A percentile compares a stretch with the other conserved stretches of the same genome.
phyloP scores from a whole-genome alignment of 768 basidiomycete genomes.

The Candolleomyces eurysporus region DNA sequence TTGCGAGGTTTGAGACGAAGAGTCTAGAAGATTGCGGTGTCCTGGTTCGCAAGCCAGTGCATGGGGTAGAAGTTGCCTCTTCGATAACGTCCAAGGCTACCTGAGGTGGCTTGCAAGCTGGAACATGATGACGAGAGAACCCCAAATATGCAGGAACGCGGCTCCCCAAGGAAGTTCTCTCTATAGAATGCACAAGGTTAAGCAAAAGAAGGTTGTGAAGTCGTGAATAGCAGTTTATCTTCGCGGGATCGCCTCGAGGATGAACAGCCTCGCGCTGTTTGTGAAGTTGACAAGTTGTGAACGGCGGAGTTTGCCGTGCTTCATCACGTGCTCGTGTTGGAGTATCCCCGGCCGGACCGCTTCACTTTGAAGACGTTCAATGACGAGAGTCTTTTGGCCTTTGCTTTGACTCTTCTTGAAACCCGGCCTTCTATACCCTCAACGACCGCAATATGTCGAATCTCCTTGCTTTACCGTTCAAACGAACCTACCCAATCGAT shows the following conservation, averaged over 20 bases:
- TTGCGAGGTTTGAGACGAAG: too few relatives aligned
- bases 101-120: neutral
- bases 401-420: neutral
- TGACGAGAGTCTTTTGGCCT: neutral
- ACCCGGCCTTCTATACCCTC: too few relatives aligned
- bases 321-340: neutral
- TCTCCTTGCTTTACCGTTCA: constrained; percentile 72
- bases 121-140: neutral
- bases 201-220: neutral
- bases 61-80: neutral
- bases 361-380: neutral
- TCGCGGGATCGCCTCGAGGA: neutral
- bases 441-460: constrained; percentile 59
- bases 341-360: neutral
- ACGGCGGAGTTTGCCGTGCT: too few relatives aligned
- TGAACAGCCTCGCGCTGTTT: too few relatives aligned
- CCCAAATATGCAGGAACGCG: neutral
- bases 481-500: constrained; percentile 58
- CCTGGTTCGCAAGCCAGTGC: neutral
- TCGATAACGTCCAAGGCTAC: neutral
- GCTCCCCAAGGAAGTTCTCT: too few relatives aligned
- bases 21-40: neutral
- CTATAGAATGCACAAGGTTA: too few relatives aligned
- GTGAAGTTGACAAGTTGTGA: too few relatives aligned
- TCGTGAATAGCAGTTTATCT: neutral